Evolutionary conservation across 2,329 filamentous ascomycete species (phyloP).

Genomic region (Hymenoscyphus fraxineus): DNA sequence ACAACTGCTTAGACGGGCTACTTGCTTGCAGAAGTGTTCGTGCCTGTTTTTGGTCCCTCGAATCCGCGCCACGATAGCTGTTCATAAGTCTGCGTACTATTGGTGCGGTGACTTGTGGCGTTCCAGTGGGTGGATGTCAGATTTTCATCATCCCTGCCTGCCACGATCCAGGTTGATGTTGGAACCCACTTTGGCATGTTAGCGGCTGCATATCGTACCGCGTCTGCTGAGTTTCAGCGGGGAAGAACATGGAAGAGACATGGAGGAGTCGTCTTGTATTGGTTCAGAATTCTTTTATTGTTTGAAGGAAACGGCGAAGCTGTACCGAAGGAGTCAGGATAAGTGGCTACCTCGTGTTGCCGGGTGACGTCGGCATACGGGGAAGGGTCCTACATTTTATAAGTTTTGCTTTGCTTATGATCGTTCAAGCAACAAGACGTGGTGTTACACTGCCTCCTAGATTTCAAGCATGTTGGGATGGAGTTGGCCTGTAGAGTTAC

Average conservation of each 20-base stretch:
- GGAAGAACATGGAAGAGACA: slow-evolving; percentile 1
- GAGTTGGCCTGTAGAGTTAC: slow-evolving; percentile 11
- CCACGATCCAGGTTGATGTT: slow-evolving; percentile 6
- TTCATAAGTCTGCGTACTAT: background rate
- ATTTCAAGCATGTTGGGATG: slow-evolving; percentile 10
- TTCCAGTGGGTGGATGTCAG: slow-evolving; percentile 1
- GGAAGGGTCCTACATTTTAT: slow-evolving; percentile 1
- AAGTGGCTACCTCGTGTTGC: slow-evolving; percentile 3
- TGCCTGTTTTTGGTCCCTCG: background rate
- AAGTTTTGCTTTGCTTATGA: slow-evolving; percentile 6
- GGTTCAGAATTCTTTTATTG: background rate
- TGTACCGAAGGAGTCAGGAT: background rate
- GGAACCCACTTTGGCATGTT: slow-evolving; percentile 3
- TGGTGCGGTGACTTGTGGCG: background rate
- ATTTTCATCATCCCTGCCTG: slow-evolving; percentile 4
- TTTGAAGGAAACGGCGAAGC: slow-evolving; percentile 3
- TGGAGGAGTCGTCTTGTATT: slow-evolving; percentile 4
- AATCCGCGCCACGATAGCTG: background rate
- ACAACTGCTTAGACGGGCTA: background rate
- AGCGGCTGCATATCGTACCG: slow-evolving; percentile 2
- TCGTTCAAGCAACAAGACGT: slow-evolving; percentile 6
- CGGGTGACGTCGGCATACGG: slow-evolving; percentile 3
- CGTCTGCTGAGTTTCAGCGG: slow-evolving; percentile 6
- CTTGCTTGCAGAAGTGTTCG: background rate
- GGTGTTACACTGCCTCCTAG: slow-evolving; percentile 10